Conservation (phyloP, 768 basidiomycete genomes). For the Trametes gibbosa region DNA sequence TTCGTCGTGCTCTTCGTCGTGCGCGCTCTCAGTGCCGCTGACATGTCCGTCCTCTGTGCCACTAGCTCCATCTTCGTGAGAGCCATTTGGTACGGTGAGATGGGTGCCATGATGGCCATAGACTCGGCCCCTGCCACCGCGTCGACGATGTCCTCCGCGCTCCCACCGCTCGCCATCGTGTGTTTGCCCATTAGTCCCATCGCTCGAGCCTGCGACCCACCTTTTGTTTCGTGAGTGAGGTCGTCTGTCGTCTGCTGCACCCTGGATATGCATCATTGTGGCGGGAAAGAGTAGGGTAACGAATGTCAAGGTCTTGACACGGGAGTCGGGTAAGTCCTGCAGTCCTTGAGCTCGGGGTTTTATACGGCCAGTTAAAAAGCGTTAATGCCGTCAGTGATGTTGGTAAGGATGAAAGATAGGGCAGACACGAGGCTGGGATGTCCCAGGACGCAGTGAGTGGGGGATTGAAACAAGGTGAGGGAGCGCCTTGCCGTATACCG, state of each 20-base stretch:
- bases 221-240: constrained; percentile 54
- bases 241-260: constrained; percentile 26
- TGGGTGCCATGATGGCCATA: constrained; percentile 34
- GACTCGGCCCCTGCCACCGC: constrained; percentile 42
- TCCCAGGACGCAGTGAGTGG: no score
- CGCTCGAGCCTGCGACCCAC: constrained; percentile 52
- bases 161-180: constrained; percentile 60
- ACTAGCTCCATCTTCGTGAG: constrained; percentile 30
- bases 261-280: constrained; percentile 21
- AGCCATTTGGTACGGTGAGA: constrained; percentile 12
- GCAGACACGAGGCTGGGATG: no score
- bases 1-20: constrained; percentile 25
- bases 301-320: not conserved
- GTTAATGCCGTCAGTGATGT: not conserved
- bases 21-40: constrained; percentile 33
- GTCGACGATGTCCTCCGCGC: constrained; percentile 53
- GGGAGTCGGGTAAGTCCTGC: not conserved
- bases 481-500: no score
- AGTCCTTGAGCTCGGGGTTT: no score
- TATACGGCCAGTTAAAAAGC: not conserved
- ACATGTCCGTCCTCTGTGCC: constrained; percentile 35
- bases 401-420: no score
- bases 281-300: not conserved
- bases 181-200: constrained; percentile 37
- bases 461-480: not conserved